Percentiles rank a stretch among this genome's conserved stretches.
These are phyloP conservation scores for Ephemerocybe angulata DNA, from an alignment of 768 basidiomycete species.

Conservation along the genomic window DNA sequence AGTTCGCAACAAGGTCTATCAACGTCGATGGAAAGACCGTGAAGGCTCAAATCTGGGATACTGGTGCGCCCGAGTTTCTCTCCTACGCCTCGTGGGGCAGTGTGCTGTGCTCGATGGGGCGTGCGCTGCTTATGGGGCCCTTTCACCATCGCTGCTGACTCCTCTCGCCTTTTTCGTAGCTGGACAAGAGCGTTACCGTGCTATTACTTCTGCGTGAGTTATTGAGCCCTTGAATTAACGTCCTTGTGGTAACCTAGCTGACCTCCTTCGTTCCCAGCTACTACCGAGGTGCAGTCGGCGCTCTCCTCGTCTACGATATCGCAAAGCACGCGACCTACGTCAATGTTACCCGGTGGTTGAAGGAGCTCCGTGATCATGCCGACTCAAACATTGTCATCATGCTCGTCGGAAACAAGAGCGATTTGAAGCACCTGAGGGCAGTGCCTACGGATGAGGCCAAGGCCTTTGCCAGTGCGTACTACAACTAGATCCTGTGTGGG, in stretches of 20 bases:
- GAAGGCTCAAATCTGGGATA: conserved; percentile 99
- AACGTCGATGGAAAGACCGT: conserved; percentile 95
- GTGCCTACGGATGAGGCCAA: conserved; percentile 98
- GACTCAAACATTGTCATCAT: conserved; percentile 92
- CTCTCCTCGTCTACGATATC: conserved; percentile 91
- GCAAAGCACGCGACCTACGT: conserved; percentile 92
- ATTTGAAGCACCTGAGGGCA: conserved; percentile 95
- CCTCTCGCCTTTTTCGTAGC: conserved; percentile 42
- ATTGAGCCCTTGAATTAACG: not conserved
- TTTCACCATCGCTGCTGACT: too few species aligned
- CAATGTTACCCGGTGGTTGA: conserved; percentile 93
- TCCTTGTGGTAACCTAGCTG: not conserved
- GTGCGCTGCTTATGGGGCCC: too few species aligned
- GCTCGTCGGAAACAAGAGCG: conserved; percentile 98
- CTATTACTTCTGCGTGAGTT: conserved; percentile 93
- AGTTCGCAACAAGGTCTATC: conserved; percentile 95
- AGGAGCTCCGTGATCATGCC: conserved; percentile 94
- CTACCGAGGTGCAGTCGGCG: conserved; percentile 95
- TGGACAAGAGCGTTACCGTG: conserved; percentile 95
- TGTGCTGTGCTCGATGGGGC: conserved; percentile 11
- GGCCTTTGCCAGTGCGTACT: conserved; percentile 71
- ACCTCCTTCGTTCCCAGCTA: conserved; percentile 50
- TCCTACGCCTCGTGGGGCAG: conserved; percentile 5
- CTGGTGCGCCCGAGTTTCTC: conserved; percentile 53
- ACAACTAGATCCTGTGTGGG: not conserved